These are phyloP conservation scores for Penicillium crustosum DNA, from an alignment of 2,329 filamentous ascomycete species.

Conservation along the genomic window DNA sequence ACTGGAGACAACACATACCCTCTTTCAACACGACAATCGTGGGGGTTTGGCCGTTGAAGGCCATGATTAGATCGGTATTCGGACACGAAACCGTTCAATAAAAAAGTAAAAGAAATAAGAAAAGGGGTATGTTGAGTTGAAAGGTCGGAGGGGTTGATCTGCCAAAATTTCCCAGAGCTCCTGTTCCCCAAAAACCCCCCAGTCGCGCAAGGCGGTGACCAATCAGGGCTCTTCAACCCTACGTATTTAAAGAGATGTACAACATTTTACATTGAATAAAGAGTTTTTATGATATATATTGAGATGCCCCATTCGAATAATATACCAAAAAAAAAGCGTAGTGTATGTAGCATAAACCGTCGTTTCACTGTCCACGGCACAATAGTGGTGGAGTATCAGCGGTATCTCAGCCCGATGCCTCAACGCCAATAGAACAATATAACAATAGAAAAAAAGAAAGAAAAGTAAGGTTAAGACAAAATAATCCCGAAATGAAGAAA, in stretches of 20 bases:
- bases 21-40: conserved; percentile 98
- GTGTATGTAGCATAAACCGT: neutral
- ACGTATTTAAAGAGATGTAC: neutral
- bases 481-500: conserved; percentile 5
- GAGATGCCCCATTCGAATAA: neutral
- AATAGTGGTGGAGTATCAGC: conserved; percentile 4
- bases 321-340: neutral
- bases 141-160: conserved; percentile 36
- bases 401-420: conserved; percentile 1
- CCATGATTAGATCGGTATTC: conserved; percentile 61
- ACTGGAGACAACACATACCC: conserved; percentile 60
- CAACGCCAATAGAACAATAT: conserved; percentile 8
- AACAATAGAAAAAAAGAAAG: neutral
- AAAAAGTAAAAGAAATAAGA: conserved; percentile 22
- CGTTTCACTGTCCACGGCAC: neutral
- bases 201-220: conserved; percentile 36
- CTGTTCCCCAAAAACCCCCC: conserved; percentile 33
- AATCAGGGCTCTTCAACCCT: conserved; percentile 28
- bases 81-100: conserved; percentile 20
- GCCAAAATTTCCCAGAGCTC: conserved; percentile 47
- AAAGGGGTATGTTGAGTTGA: conserved; percentile 28
- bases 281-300: neutral
- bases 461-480: conserved; percentile 7
- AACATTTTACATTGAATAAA: neutral
- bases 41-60: conserved; percentile 94